Conservation (phyloP, 208 protist genomes). For the Crithidia fasciculata region DNA sequence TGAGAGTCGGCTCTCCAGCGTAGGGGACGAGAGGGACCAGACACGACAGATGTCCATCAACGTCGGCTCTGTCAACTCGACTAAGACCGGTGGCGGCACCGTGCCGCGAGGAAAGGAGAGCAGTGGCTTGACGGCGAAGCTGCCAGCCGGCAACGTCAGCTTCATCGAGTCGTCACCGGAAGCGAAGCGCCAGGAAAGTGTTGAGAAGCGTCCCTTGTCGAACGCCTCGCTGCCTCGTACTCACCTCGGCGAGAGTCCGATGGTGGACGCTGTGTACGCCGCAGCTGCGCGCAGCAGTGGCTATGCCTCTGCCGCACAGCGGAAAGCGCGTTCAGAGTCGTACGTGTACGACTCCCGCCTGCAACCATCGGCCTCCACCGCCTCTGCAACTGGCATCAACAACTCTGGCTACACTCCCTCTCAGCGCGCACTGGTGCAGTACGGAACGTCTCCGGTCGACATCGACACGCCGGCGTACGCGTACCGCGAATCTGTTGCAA, state of each 20-base stretch:
- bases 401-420: slow-evolving; percentile 30
- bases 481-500: slow-evolving; percentile 16
- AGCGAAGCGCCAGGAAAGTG: slow-evolving; percentile 8
- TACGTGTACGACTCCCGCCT: slow-evolving; percentile 12
- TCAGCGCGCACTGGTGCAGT: slow-evolving; percentile 42
- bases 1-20: background rate
- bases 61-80: background rate
- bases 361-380: background rate
- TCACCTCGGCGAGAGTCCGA: slow-evolving; percentile 8
- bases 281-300: background rate
- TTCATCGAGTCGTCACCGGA: slow-evolving; percentile 12
- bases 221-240: slow-evolving; percentile 13
- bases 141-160: background rate
- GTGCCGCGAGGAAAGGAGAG: background rate
- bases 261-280: slow-evolving; percentile 10
- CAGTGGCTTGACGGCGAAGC: background rate
- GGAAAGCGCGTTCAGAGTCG: slow-evolving; percentile 6
- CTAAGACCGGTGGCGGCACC: background rate
- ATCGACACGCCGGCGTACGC: slow-evolving; percentile 12
- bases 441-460: slow-evolving; percentile 7
- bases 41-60: slow-evolving; percentile 9
- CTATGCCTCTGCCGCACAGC: slow-evolving; percentile 2
- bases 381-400: slow-evolving; percentile 34
- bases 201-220: slow-evolving; percentile 4
- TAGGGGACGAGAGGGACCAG: background rate